phyloP scores from a whole-genome alignment of 306 rosid species.

The Begonia loranthoides region DNA sequence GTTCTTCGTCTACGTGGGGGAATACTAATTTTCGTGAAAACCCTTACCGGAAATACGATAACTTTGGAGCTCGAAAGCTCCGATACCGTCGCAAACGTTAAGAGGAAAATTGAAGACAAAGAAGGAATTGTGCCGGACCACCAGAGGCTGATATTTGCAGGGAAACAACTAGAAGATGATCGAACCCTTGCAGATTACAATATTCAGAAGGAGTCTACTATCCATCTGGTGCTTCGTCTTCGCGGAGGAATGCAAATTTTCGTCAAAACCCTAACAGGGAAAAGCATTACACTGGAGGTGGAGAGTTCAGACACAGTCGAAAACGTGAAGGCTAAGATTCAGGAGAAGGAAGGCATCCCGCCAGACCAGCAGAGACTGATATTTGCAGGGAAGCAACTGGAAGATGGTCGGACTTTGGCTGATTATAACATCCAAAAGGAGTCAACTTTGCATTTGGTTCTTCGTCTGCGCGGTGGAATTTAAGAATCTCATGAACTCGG shows the following conservation, averaged over 20 bases:
- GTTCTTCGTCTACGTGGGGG: constrained; percentile 22
- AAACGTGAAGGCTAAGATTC: constrained; percentile 18
- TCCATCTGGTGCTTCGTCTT: constrained; percentile 18
- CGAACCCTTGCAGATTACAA: constrained; percentile 19
- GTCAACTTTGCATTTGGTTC: constrained; percentile 23
- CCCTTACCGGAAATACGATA: constrained; percentile 16
- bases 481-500: not conserved
- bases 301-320: constrained; percentile 22
- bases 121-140: constrained; percentile 21
- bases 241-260: constrained; percentile 25
- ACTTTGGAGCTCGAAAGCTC: constrained; percentile 19
- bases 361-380: constrained; percentile 23
- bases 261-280: constrained; percentile 21
- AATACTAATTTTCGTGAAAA: constrained; percentile 19
- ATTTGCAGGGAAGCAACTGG: constrained; percentile 21
- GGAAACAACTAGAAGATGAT: constrained; percentile 19
- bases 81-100: constrained; percentile 17
- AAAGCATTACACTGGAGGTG: constrained; percentile 18
- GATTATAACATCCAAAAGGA: constrained; percentile 25
- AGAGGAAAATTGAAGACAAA: constrained; percentile 18
- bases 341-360: constrained; percentile 22
- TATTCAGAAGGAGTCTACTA: constrained; percentile 23
- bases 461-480: constrained; percentile 23
- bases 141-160: constrained; percentile 20
- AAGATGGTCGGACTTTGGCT: constrained; percentile 24